These are phyloP conservation scores for Prinsepia uniflora DNA, from an alignment of 306 rosid species.

Conservation along the genomic window DNA sequence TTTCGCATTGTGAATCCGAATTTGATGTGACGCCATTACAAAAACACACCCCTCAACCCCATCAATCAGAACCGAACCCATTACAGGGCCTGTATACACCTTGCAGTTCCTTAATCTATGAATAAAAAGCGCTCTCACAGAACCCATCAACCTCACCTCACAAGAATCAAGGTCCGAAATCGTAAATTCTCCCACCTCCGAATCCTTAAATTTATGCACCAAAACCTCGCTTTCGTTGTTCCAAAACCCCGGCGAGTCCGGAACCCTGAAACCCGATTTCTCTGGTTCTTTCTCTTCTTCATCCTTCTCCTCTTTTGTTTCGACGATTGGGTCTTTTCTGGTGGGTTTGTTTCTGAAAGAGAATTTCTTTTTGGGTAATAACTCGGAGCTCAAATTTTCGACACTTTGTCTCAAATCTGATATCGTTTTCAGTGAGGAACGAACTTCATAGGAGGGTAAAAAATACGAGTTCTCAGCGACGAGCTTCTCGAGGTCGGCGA, in stretches of 20 bases:
- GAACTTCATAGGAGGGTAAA: slow-evolving; percentile 75
- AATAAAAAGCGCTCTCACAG: slow-evolving; percentile 60
- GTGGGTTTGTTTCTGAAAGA: slow-evolving; percentile 52
- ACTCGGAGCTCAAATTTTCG: slow-evolving; percentile 38
- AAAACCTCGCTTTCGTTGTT: slow-evolving; percentile 45
- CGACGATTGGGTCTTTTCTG: slow-evolving; percentile 38
- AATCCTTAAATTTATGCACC: slow-evolving; percentile 40
- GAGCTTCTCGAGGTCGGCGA: slow-evolving; percentile 70
- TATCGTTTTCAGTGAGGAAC: slow-evolving; percentile 62
- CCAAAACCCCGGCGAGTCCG: slow-evolving; percentile 62
- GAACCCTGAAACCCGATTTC: slow-evolving; percentile 27
- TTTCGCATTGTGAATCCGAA: slow-evolving; percentile 71
- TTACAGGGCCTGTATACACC: slow-evolving; percentile 65
- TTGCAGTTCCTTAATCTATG: slow-evolving; percentile 61
- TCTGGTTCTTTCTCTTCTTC: slow-evolving; percentile 18
- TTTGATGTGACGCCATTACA: slow-evolving; percentile 76
- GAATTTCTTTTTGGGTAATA: slow-evolving; percentile 75
- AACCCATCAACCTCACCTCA: slow-evolving; percentile 67
- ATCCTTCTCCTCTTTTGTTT: slow-evolving; percentile 24
- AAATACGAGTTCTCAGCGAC: slow-evolving; percentile 72
- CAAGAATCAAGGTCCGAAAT: slow-evolving; percentile 78
- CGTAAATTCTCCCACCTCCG: slow-evolving; percentile 68
- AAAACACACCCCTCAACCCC: slow-evolving; percentile 65
- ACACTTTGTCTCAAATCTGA: slow-evolving; percentile 56
- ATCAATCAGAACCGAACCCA: slow-evolving; percentile 63